phyloP scores from a whole-genome alignment of 2,329 filamentous ascomycete genomes.

The Nigrograna mackinnonii region DNA sequence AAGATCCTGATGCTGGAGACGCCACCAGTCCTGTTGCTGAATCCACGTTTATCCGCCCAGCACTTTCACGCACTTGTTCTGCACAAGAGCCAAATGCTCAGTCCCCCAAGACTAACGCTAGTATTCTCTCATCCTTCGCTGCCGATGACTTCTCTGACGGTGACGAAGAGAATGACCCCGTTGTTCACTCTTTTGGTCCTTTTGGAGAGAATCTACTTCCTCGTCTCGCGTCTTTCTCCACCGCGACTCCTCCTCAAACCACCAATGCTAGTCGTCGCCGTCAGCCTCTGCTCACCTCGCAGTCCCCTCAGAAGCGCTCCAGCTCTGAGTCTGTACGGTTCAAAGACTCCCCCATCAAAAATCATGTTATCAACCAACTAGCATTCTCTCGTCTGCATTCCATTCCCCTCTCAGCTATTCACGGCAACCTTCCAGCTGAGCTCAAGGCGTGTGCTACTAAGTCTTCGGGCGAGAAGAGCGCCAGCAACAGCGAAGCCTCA shows the following conservation, averaged over 20 bases:
- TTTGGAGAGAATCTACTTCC: constrained; percentile 85
- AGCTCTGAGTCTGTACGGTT: constrained; percentile 26
- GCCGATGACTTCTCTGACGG: constrained; percentile 70
- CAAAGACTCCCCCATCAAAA: constrained; percentile 60
- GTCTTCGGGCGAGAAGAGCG: constrained; percentile 19
- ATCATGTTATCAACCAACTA: constrained; percentile 93
- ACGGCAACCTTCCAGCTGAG: constrained; percentile 78
- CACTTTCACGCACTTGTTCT: constrained; percentile 22
- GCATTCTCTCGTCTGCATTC: constrained; percentile 93
- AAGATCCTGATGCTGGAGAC: constrained; percentile 39
- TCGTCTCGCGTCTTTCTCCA: constrained; percentile 77
- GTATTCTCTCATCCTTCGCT: constrained; percentile 30
- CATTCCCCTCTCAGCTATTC: constrained; percentile 84
- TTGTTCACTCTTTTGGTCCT: constrained; percentile 89
- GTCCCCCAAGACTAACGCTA: constrained; percentile 27
- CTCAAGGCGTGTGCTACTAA: constrained; percentile 42
- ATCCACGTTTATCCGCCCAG: constrained; percentile 33
- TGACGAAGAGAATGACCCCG: constrained; percentile 92
- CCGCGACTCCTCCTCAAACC: constrained; percentile 58
- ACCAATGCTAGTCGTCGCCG: constrained; percentile 32
- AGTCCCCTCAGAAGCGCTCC: constrained; percentile 32
- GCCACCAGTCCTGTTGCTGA: constrained; percentile 20
- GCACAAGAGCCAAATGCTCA: constrained; percentile 17
- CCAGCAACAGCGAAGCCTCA: constrained; percentile 17
- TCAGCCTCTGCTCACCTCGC: constrained; percentile 28